Conservation (phyloP, 2,329 filamentous ascomycete genomes). For the Penicillium nordicum region DNA sequence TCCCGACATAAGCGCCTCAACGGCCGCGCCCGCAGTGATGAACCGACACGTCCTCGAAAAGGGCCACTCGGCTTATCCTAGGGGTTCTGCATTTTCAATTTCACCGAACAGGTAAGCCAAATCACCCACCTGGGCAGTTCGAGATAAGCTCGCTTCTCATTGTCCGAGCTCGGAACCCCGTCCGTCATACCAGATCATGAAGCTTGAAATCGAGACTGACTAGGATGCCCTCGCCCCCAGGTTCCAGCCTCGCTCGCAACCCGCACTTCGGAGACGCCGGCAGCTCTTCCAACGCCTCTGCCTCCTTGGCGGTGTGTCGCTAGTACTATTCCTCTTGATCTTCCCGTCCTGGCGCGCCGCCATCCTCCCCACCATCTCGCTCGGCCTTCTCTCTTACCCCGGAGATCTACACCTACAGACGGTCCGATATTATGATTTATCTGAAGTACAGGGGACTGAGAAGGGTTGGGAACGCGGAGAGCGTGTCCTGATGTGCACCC, state of each 20-base stretch:
- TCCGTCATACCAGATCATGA: neutral
- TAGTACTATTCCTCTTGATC: constrained; percentile 65
- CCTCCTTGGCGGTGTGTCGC: constrained; percentile 52
- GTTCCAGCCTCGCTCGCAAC: constrained; percentile 79
- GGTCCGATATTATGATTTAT: constrained; percentile 93
- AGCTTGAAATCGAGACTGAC: constrained; percentile 8
- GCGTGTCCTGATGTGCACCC: constrained; percentile 89
- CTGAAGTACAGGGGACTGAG: constrained; percentile 84
- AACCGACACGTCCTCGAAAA: constrained; percentile 84
- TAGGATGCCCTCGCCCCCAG: constrained; percentile 43
- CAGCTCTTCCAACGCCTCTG: constrained; percentile 68
- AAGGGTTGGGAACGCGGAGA: constrained; percentile 96
- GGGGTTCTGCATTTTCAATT: constrained; percentile 74
- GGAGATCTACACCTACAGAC: constrained; percentile 83
- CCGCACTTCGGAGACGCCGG: constrained; percentile 68
- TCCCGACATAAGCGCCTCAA: constrained; percentile 30
- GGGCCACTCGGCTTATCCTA: constrained; percentile 67
- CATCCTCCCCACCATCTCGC: constrained; percentile 60
- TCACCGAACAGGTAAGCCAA: constrained; percentile 73
- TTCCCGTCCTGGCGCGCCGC: constrained; percentile 69
- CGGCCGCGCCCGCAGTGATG: constrained; percentile 57
- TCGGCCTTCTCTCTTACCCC: constrained; percentile 65
- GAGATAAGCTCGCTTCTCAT: neutral
- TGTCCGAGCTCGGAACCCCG: neutral
- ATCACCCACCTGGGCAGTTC: neutral